A percentile compares a stretch with the other conserved stretches of the same genome.
Conservation (phyloP, 345 rosid species). For the Draba incana region DNA sequence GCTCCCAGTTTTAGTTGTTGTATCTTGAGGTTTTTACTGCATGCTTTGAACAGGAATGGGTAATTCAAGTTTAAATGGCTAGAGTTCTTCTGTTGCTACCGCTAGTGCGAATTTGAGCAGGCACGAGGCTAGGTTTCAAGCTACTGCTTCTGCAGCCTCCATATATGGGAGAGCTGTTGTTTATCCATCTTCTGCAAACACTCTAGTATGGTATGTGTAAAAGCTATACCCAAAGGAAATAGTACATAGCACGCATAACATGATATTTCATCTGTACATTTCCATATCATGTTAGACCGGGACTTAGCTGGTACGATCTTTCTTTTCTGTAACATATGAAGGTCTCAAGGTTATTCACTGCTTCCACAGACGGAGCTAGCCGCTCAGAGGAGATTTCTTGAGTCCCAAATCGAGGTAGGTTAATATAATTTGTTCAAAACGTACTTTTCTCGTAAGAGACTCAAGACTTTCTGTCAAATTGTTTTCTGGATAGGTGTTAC, state of each 20-base stretch:
- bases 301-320: neutral
- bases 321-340: constrained; percentile 26
- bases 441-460: neutral
- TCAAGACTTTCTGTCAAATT: neutral
- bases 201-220: constrained; percentile 59
- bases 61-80: constrained; percentile 48
- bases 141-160: constrained; percentile 82
- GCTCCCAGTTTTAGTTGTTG: neutral
- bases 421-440: constrained; percentile 6
- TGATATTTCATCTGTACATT: neutral
- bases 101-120: constrained; percentile 49
- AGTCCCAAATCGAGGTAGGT: constrained; percentile 74
- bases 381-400: constrained; percentile 59
- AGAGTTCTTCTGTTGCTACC: constrained; percentile 50
- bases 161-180: constrained; percentile 76
- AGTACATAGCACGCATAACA: neutral
- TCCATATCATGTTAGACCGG: neutral
- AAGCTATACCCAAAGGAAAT: constrained; percentile 1
- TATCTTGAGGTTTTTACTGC: constrained; percentile 16
- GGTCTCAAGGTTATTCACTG: constrained; percentile 66
- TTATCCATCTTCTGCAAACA: constrained; percentile 78
- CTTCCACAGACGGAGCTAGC: constrained; percentile 52
- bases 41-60: constrained; percentile 49
- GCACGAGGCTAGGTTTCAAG: constrained; percentile 83
- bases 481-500: constrained; percentile 30